Evolutionary conservation across 2,329 filamentous ascomycete species (phyloP).

Genomic region (Neonectria ditissima): DNA sequence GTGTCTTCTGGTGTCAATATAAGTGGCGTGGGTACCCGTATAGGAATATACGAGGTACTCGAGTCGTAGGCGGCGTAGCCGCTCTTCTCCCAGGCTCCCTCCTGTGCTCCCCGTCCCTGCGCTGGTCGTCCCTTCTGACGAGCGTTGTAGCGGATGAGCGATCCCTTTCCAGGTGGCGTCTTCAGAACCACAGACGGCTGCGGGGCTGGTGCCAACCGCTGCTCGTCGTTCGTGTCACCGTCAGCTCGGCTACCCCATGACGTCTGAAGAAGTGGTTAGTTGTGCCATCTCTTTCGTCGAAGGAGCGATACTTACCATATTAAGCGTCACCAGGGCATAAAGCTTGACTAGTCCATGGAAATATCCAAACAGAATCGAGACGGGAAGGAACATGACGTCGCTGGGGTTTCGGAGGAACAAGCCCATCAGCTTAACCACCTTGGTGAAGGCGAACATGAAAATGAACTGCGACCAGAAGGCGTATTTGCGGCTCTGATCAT

Average conservation of each 20-base stretch:
- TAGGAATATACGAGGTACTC: slow-evolving; percentile 51
- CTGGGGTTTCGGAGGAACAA: slow-evolving; percentile 87
- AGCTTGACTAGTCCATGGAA: slow-evolving; percentile 94
- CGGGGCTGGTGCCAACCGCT: slow-evolving; percentile 70
- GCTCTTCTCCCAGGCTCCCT: slow-evolving; percentile 48
- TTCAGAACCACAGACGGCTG: slow-evolving; percentile 56
- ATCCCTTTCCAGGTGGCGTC: slow-evolving; percentile 56
- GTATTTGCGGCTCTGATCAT: slow-evolving; percentile 61
- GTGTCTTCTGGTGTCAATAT: slow-evolving; percentile 36
- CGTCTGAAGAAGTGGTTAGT: slow-evolving; percentile 68
- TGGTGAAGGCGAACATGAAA: slow-evolving; percentile 86
- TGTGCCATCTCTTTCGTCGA: not conserved
- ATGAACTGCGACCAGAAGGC: slow-evolving; percentile 72
- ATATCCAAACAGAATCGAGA: slow-evolving; percentile 93
- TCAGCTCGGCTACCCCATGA: slow-evolving; percentile 96
- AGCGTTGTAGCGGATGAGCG: slow-evolving; percentile 61
- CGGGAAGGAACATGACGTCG: slow-evolving; percentile 82
- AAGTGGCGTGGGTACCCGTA: slow-evolving; percentile 44
- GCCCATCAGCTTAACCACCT: slow-evolving; percentile 89
- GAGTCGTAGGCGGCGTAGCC: slow-evolving; percentile 52
- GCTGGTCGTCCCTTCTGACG: slow-evolving; percentile 54
- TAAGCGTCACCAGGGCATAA: slow-evolving; percentile 84
- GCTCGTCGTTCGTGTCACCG: slow-evolving; percentile 84
- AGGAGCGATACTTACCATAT: slow-evolving; percentile 73
- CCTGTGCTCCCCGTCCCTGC: slow-evolving; percentile 37